Percentiles rank a stretch among this genome's conserved stretches.
Conservation (phyloP, 208 protist species). For the Acanthamoeba culbertsoni region DNA sequence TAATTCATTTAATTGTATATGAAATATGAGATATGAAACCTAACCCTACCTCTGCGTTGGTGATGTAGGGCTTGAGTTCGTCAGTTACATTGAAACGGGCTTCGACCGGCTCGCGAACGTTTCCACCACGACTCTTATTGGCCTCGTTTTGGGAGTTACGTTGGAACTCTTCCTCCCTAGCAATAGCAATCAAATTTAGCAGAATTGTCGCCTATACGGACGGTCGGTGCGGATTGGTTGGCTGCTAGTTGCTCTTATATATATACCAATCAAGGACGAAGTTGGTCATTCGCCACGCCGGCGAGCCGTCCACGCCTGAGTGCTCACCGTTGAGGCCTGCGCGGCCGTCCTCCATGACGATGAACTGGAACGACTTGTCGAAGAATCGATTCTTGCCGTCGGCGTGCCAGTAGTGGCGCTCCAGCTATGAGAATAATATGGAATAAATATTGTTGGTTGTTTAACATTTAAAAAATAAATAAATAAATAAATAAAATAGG, state of each 20-base stretch:
- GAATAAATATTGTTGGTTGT: too few species aligned
- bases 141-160: not conserved
- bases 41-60: not conserved
- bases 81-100: not conserved
- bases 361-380: slow-evolving; percentile 50
- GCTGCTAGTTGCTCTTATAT: too few species aligned
- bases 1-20: not conserved
- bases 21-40: not conserved
- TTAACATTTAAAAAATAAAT: not conserved
- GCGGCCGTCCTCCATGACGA: slow-evolving; percentile 34
- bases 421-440: not conserved
- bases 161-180: slow-evolving; percentile 8
- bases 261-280: not conserved
- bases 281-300: slow-evolving; percentile 35
- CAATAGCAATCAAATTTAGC: not conserved
- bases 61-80: slow-evolving; percentile 30
- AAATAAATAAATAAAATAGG: not conserved
- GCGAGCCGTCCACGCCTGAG: slow-evolving; percentile 6
- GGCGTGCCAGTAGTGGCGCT: slow-evolving; percentile 33
- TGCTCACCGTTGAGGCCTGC: slow-evolving; percentile 21
- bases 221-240: too few species aligned
- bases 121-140: not conserved
- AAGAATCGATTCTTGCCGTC: slow-evolving; percentile 33
- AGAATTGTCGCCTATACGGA: too few species aligned
- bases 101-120: not conserved